phyloP scores from a whole-genome alignment of 2,329 filamentous ascomycete genomes.

The Chalaropsis thielavioides region DNA sequence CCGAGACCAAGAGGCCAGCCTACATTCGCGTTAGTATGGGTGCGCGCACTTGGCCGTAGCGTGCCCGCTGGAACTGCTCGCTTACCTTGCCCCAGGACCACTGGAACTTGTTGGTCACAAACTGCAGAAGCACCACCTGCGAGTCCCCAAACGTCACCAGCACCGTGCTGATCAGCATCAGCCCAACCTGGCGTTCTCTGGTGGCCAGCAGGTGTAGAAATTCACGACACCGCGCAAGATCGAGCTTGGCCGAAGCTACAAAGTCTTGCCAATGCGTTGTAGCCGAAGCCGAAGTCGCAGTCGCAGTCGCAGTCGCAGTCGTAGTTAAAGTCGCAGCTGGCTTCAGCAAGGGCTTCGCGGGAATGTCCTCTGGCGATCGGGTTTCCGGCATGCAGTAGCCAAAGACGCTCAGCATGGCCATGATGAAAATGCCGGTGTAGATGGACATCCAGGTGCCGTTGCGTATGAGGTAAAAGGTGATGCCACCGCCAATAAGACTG shows the following conservation, averaged over 20 bases:
- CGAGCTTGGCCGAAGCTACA: slow-evolving; percentile 5
- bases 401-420: slow-evolving; percentile 10
- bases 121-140: slow-evolving; percentile 20
- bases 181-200: slow-evolving; percentile 11
- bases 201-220: slow-evolving; percentile 14
- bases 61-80: background rate
- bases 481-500: slow-evolving; percentile 18
- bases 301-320: no score
- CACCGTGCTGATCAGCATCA: slow-evolving; percentile 16
- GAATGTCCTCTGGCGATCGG: slow-evolving; percentile 5
- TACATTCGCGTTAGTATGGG: background rate
- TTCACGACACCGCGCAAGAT: slow-evolving; percentile 8
- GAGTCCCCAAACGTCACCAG: slow-evolving; percentile 16
- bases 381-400: slow-evolving; percentile 19
- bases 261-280: slow-evolving; percentile 14
- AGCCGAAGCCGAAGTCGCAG: background rate
- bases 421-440: slow-evolving; percentile 14
- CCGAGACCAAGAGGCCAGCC: slow-evolving; percentile 13
- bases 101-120: slow-evolving; percentile 22
- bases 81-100: slow-evolving; percentile 19
- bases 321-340: background rate
- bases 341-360: background rate
- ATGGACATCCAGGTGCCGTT: slow-evolving; percentile 17
- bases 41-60: background rate
- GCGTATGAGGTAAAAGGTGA: slow-evolving; percentile 19